phyloP scores from a whole-genome alignment of 345 rosid species.

The Mercurialis annua region DNA sequence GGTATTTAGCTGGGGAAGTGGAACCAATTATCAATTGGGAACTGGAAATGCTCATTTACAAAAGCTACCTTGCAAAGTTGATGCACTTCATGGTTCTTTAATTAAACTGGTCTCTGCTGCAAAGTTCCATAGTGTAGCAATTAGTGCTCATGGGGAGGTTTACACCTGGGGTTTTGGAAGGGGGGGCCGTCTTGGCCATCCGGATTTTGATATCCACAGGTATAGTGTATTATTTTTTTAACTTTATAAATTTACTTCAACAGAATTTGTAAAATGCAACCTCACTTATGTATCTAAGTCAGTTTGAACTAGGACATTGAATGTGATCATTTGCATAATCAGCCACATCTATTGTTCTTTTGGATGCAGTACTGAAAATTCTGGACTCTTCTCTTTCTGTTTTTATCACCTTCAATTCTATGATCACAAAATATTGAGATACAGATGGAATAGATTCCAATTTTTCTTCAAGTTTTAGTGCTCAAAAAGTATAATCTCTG shows the following conservation, averaged over 20 bases:
- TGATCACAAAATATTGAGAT: neutral
- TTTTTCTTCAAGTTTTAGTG: constrained; percentile 14
- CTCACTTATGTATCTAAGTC: neutral
- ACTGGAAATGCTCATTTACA: constrained; percentile 87
- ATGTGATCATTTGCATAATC: neutral
- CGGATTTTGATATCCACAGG: constrained; percentile 99
- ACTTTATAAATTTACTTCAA: too few species aligned
- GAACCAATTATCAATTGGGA: constrained; percentile 96
- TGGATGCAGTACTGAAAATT: constrained; percentile 8
- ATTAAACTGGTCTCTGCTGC: constrained; percentile 83
- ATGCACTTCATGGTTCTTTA: constrained; percentile 67
- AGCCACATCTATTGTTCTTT: neutral
- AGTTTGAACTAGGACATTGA: neutral
- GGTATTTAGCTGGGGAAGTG: constrained; percentile 98
- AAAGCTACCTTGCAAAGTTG: constrained; percentile 89
- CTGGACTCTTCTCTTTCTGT: constrained; percentile 13
- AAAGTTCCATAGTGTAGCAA: constrained; percentile 91
- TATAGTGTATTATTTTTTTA: constrained; percentile 13
- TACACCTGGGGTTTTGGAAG: constrained; percentile 99
- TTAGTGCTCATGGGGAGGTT: constrained; percentile 69
- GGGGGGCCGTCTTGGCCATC: constrained; percentile 99
- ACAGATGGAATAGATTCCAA: constrained; percentile 7
- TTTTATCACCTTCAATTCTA: constrained; percentile 2
- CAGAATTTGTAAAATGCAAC: neutral
- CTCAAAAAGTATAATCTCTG: constrained; percentile 7